Base-by-base conservation (phyloP, 305 asterid species). In the Fraxinus xanthoxyloides region DNA sequence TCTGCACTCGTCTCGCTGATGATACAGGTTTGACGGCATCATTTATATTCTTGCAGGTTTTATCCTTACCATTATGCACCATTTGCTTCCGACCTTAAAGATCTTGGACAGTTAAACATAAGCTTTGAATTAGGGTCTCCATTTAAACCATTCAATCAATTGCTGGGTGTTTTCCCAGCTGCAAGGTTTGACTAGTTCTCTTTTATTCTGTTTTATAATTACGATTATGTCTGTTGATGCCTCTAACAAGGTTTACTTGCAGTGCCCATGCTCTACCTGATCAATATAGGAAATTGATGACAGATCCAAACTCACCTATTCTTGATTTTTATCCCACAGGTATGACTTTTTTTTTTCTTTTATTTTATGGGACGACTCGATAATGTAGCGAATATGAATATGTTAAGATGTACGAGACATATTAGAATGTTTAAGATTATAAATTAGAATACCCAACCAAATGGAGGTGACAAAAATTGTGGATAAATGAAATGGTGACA, bases 11-110 rank as follows among this genome's bases (percentile, higher is more conserved):
- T 70, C 40, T 38, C 79, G 77, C 83, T 69, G 82, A 63, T 78
- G 61, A 38, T 75, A 38, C 48, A 28, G 51, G 73, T 77, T 88
- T 90, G 76, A 85, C 84, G 74, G 83, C 35, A 28, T 23, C 34
- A 40, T 48, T 81, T 80, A 24, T 85, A 31, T 80, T 84, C 36
- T 73, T 87, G 83, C 95, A 97, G 99, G 98, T 97, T 89, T 88
- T 94, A 93, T 87, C 99, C 99, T 26, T 94, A 94, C 82, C 99
- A 97, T 89, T 97, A 97, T 80, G 99, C 99, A 35, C 99, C 99
- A 69, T 97, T 97, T 90, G 99, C 99, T 85, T 97, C 99, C 38
- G 98, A 97, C 88, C 95, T 94, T 26, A 91, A 89, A 89, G 95
- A 91, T 89, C 97, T 97, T 77, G 95, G 87, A 46, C 87, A 88